These are phyloP conservation scores for Pseudogymnoascus sp. DNA, from an alignment of 2,329 filamentous ascomycete species.

Conservation along the genomic window DNA sequence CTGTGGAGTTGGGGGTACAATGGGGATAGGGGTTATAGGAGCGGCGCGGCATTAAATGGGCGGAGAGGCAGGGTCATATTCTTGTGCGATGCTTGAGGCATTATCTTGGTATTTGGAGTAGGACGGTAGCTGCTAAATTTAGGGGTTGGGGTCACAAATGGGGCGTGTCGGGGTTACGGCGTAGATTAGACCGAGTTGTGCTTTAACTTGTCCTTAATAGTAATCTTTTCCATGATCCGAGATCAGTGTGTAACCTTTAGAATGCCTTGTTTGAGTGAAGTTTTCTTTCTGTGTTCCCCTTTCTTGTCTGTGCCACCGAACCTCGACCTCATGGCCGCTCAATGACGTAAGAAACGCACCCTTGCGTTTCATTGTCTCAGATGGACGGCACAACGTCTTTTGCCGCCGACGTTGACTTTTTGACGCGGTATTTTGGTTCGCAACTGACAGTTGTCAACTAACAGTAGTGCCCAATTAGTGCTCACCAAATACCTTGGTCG, in stretches of 20 bases:
- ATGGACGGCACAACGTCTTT: neutral
- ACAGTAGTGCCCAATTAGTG: neutral
- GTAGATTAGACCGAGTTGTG: neutral
- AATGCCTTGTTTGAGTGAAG: neutral
- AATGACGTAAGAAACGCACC: slow-evolving; percentile 1
- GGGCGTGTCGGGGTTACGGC: slow-evolving; percentile 3
- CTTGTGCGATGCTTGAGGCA: neutral
- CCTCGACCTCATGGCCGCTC: neutral
- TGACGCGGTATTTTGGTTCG: slow-evolving; percentile 2
- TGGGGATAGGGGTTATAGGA: neutral
- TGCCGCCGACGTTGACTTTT: neutral
- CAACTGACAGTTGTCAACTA: neutral
- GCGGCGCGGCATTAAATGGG: neutral
- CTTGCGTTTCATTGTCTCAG: slow-evolving; percentile 8
- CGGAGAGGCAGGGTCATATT: neutral
- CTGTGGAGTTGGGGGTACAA: neutral
- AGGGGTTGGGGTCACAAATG: neutral
- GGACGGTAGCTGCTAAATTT: neutral
- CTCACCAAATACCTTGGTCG: neutral
- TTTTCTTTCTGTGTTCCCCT: neutral
- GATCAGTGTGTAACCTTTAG: neutral
- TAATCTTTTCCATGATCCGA: neutral
- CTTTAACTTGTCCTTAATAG: neutral
- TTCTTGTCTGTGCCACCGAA: neutral
- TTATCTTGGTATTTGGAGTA: neutral